Evolutionary conservation across 1,284 basidiomycete genomes (phyloP), one percentile per base, ranked within the genome.

Genomic region (Peniophora sp.): DNA sequence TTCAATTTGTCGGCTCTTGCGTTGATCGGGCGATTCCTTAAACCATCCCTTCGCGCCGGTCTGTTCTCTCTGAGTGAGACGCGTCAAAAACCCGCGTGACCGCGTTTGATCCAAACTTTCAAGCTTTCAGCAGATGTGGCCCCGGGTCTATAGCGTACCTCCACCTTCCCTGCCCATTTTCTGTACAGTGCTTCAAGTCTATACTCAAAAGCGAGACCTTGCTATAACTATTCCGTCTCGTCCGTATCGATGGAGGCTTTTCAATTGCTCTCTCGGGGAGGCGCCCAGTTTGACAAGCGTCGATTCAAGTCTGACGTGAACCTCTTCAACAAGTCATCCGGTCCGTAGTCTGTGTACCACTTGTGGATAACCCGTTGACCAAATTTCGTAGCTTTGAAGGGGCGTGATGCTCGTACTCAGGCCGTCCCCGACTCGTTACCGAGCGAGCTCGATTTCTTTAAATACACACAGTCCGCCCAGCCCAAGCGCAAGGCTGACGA

Each of bases 401-500:
- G 65, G 63, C 48, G 56, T 50, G 11, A 56, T 55, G n/a, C 6
- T 8, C 15, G 18, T 6, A 49, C 55, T 22, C 56, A 61, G 52
- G 52, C 54, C 1, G 58, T 61, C 20, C 63, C 68, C 32, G 74
- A 68, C 23, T 76, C 76, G 57, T 76, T 95, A 17, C 93, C 93
- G 0, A 60, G 74, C 2, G 88, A 88, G 55, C 74, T 96, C 3
- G 89, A 97, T 65, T 94, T 94, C 66, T 96, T 95, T 70, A 91
- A 88, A 57, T 91, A 91, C 57, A 82, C 85, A 0, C 72, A 80
- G 55, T 75, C 72, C 42, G 73, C 68, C n/a, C 60, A 65, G 22
- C 65, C 60, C 37, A 85, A 87, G 55, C 60, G 66, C 36, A 68
- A 68, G 52, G 52, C 32, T 35, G 46, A 20, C 47, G 51, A 20